A percentile compares a stretch with the other conserved stretches of the same genome.
These are phyloP conservation scores for Teunomyces pallodes DNA, from an alignment of 805 yeast genomes.

Conservation along the genomic window DNA sequence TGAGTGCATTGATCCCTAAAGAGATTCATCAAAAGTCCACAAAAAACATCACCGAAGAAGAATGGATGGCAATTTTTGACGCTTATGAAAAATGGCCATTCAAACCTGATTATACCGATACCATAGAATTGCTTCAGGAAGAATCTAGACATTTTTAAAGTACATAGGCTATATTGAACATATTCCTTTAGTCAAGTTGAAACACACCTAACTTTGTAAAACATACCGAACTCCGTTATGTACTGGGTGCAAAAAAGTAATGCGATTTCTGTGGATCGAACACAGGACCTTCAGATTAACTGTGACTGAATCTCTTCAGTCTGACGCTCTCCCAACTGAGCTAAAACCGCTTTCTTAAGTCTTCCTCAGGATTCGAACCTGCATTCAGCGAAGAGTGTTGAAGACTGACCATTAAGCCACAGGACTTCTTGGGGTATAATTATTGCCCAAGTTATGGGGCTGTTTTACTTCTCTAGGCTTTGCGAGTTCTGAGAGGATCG, in stretches of 20 bases:
- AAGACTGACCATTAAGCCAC: background rate
- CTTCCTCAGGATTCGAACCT: background rate
- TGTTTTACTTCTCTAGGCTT: background rate
- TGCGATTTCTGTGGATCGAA: constrained; percentile 81
- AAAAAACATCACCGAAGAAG: constrained; percentile 50
- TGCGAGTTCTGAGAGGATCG: background rate
- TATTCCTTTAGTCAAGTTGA: background rate
- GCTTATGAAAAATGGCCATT: constrained; percentile 79
- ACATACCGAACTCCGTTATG: no score
- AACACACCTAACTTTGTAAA: no score
- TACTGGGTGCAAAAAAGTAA: constrained; percentile 8
- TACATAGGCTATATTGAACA: background rate
- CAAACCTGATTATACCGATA: constrained; percentile 52
- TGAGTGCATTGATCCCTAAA: constrained; percentile 21
- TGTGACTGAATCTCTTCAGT: constrained; percentile 31
- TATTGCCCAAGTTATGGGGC: background rate
- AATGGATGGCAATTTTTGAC: constrained; percentile 50
- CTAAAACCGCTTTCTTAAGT: constrained; percentile 22
- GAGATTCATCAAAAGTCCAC: constrained; percentile 46
- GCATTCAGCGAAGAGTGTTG: background rate
- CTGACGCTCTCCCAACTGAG: constrained; percentile 40
- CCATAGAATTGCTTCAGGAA: constrained; percentile 11
- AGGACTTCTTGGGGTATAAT: no score
- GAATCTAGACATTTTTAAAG: constrained; percentile 7
- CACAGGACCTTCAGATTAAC: constrained; percentile 80